Evolutionary conservation across 257 asterid species (phyloP).

Genomic region (Fraxinus pennsylvanica): DNA sequence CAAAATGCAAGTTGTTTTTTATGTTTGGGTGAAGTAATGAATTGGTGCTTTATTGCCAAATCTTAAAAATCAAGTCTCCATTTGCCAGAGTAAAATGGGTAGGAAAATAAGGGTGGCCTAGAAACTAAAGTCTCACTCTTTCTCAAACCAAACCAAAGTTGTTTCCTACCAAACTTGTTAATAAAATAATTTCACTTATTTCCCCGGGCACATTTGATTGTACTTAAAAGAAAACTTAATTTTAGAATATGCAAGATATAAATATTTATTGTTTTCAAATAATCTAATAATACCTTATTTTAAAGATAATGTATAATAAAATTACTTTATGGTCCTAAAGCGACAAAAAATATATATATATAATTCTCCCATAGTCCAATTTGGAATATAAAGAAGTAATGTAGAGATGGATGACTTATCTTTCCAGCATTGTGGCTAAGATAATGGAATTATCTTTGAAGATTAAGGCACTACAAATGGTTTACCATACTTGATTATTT

Average conservation of each 20-base stretch:
- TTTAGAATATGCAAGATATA: too few relatives aligned
- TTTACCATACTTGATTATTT: background rate
- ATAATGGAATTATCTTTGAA: too few relatives aligned
- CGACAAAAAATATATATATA: background rate
- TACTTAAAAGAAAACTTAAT: too few relatives aligned
- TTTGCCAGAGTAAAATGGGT: background rate
- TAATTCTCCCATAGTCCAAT: background rate
- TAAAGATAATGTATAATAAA: background rate
- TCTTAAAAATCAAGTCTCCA: too few relatives aligned
- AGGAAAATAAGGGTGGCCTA: background rate
- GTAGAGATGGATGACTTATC: constrained; percentile 30
- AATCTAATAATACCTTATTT: background rate
- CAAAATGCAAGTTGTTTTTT: too few relatives aligned
- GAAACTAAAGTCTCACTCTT: background rate
- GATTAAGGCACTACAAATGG: background rate
- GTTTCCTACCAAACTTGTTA: background rate
- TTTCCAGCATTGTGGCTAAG: constrained; percentile 9
- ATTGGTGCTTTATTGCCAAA: too few relatives aligned
- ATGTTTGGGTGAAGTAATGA: too few relatives aligned
- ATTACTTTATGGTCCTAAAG: constrained; percentile 16
- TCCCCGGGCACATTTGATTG: too few relatives aligned
- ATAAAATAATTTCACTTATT: too few relatives aligned
- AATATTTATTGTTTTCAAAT: too few relatives aligned
- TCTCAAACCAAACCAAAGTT: background rate
- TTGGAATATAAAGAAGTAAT: constrained; percentile 4